phyloP scores from a whole-genome alignment of 164 flowering plant species.

The Sextonia rubra region DNA sequence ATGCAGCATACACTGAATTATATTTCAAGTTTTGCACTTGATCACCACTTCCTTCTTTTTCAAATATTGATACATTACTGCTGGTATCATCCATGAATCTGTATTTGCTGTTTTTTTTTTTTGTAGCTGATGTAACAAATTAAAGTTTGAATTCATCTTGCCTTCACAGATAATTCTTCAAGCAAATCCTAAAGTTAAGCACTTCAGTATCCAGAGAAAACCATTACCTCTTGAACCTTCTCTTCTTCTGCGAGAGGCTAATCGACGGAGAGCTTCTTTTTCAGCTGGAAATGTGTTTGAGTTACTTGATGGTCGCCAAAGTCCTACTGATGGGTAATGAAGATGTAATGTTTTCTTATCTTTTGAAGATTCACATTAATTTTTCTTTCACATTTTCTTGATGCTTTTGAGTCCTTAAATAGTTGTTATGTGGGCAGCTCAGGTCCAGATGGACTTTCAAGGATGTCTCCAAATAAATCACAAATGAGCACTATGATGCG shows the following conservation, averaged over 20 bases:
- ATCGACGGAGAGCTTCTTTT: constrained; percentile 93
- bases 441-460: constrained; percentile 48
- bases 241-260: constrained; percentile 86
- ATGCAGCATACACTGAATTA: no score
- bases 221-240: constrained; percentile 93
- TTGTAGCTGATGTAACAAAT: not conserved
- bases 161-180: constrained; percentile 71
- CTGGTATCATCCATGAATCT: not conserved
- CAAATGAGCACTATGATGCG: constrained; percentile 54
- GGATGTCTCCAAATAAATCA: constrained; percentile 44
- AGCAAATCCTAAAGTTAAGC: constrained; percentile 58
- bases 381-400: not conserved
- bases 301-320: constrained; percentile 54
- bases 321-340: constrained; percentile 63
- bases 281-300: constrained; percentile 88
- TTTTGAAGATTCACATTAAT: not conserved
- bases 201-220: constrained; percentile 86
- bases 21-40: no score
- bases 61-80: not conserved
- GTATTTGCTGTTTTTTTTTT: not conserved
- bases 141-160: constrained; percentile 1
- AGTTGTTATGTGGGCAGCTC: constrained; percentile 49
- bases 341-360: constrained; percentile 6
- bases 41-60: no score
- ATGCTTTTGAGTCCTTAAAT: constrained; percentile 6